A percentile compares a stretch with the other conserved stretches of the same genome.
Conservation (phyloP, 345 rosid species). For the Salix exigua region DNA sequence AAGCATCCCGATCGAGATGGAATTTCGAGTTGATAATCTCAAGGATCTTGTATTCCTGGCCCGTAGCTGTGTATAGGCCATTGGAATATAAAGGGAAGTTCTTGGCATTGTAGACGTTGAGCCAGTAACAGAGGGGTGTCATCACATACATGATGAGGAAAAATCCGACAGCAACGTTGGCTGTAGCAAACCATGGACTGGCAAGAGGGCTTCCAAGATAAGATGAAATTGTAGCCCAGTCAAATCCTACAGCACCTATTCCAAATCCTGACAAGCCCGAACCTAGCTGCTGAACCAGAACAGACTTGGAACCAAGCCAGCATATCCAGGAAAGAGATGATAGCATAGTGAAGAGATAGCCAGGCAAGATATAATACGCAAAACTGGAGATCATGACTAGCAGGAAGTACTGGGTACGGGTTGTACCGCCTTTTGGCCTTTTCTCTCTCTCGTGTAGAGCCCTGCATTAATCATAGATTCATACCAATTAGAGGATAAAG, state of each 20-base stretch:
- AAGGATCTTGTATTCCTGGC: slow-evolving; percentile 48
- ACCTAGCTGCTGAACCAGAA: slow-evolving; percentile 65
- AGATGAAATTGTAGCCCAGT: slow-evolving; percentile 69
- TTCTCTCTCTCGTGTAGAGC: slow-evolving; percentile 63
- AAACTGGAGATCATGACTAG: slow-evolving; percentile 52
- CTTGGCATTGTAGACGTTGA: slow-evolving; percentile 61
- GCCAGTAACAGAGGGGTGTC: slow-evolving; percentile 65
- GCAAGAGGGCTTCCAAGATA: slow-evolving; percentile 82
- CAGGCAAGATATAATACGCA: slow-evolving; percentile 60
- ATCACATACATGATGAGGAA: slow-evolving; percentile 53
- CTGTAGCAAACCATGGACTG: slow-evolving; percentile 76
- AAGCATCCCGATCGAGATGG: slow-evolving; percentile 49
- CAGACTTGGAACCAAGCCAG: slow-evolving; percentile 65
- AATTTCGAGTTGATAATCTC: slow-evolving; percentile 50
- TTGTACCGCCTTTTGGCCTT: slow-evolving; percentile 43
- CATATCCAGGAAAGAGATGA: slow-evolving; percentile 79
- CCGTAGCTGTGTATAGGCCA: slow-evolving; percentile 47
- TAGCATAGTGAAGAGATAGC: slow-evolving; percentile 47
- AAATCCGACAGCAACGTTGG: slow-evolving; percentile 63
- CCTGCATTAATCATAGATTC: slow-evolving; percentile 26
- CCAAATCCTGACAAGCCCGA: slow-evolving; percentile 74
- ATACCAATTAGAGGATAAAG: too few species aligned
- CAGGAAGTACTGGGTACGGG: slow-evolving; percentile 63
- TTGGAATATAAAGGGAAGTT: slow-evolving; percentile 62
- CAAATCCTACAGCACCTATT: slow-evolving; percentile 59